These are phyloP conservation scores for Magnusiomyces paraingens DNA, from an alignment of 1,139 yeast genomes.

Conservation along the genomic window DNA sequence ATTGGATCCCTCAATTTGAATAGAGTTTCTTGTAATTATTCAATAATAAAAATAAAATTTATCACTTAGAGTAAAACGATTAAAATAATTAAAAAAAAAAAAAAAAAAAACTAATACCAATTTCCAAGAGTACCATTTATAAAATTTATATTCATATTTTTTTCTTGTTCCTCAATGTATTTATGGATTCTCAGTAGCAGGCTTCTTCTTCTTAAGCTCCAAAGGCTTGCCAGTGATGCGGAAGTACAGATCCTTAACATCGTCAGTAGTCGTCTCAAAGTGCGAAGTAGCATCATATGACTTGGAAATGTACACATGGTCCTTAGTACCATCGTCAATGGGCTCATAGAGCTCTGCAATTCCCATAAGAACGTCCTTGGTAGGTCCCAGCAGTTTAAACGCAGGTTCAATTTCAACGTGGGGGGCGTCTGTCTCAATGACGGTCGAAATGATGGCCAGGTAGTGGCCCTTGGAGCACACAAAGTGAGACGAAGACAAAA, in stretches of 20 bases:
- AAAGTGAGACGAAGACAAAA: conserved; percentile 82
- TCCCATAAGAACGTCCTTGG: conserved; percentile 87
- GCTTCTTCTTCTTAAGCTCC: conserved; percentile 54
- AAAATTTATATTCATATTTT: background rate
- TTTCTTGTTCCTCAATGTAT: background rate
- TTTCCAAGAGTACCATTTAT: too few relatives aligned
- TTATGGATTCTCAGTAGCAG: too few relatives aligned
- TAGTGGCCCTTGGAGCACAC: conserved; percentile 88
- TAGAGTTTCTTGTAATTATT: background rate
- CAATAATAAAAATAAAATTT: background rate
- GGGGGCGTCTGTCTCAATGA: conserved; percentile 90
- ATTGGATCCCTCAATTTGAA: too few relatives aligned
- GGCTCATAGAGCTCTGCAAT: conserved; percentile 92
- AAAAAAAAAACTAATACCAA: background rate
- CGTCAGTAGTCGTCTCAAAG: conserved; percentile 94
- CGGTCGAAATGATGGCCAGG: conserved; percentile 89
- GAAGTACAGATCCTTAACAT: conserved; percentile 87
- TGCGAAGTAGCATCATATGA: conserved; percentile 94
- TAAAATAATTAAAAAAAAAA: background rate
- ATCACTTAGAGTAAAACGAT: too few relatives aligned
- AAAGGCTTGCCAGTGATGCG: conserved; percentile 90
- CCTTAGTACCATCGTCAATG: conserved; percentile 67
- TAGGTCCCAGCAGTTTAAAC: conserved; percentile 76
- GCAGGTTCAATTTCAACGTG: conserved; percentile 93
- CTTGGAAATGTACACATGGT: conserved; percentile 74